Evolutionary conservation across 371 early-diverging fungal species (phyloP), one percentile per base, ranked within the genome.

Genomic region (Saksenaea oblongispora): DNA sequence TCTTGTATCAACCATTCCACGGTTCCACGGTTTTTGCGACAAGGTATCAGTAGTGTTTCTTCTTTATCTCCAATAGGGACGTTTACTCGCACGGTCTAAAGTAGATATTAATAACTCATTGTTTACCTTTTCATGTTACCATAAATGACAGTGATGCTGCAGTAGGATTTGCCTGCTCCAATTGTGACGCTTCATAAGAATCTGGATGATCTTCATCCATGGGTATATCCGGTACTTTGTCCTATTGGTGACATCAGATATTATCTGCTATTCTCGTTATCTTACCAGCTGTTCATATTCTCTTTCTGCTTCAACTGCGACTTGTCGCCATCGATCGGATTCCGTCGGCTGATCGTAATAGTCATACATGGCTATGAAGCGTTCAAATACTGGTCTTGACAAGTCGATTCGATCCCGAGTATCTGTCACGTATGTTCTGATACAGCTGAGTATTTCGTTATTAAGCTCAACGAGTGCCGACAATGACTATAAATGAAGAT

Each of bases 1-100:
- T 75, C 68, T 9, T 62, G 37, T 58, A 62, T 72, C 17, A 78
- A 28, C 42, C 70, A 62, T 22, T 60, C 39, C 0, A 68, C 42
- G 11, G 65, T 68, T 28, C 42, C 42, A 36, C 28, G 9, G 10
- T 10, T 10, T 7, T 17, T 47, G 14, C 31, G 15, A 22, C 51
- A 47, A 34, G 57, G 44, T 17, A 63, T 26, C n/a, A 63, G 39
- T 11, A 36, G n/a, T 1, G 27, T 59, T 41, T 15, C 22, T 41
- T 36, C 28, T 27, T 4, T 26, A 27, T 31, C 10, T 22, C 26
- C 51, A 8, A 47, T 18, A 18, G 51, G 27, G 22, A 47, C 0
- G 2, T 47, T 47, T 22, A 47, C 51, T 10, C 51, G 51, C 10
- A 47, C 51, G 3, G 51, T 47, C 51, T 47, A 47, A 7, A 5